These are phyloP conservation scores for Alternaria triticimaculans DNA, from an alignment of 2,329 filamentous ascomycete genomes.

Conservation along the genomic window DNA sequence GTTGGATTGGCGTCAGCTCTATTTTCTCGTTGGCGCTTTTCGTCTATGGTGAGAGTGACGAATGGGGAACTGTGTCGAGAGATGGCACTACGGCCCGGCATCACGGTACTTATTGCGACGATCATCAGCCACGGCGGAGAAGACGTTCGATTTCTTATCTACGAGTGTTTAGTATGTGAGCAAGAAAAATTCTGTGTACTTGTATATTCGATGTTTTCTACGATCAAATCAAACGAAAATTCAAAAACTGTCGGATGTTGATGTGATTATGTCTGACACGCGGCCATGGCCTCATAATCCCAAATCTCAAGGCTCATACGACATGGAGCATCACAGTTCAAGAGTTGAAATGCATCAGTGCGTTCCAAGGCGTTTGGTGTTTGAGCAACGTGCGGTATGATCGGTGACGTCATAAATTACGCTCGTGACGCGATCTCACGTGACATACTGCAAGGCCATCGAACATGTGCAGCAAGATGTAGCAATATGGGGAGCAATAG, in stretches of 20 bases:
- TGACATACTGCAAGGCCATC: not conserved
- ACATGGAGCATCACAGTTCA: not conserved
- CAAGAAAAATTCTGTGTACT: not conserved
- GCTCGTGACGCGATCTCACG: slow-evolving; percentile 13
- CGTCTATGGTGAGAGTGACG: not conserved
- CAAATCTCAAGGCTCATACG: not conserved
- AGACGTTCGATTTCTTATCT: not conserved
- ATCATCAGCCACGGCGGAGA: not conserved
- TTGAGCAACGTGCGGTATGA: not conserved
- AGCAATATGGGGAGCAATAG: too few relatives aligned
- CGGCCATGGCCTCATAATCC: not conserved
- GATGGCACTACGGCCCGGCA: not conserved
- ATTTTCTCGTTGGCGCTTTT: not conserved
- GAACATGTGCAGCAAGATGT: not conserved
- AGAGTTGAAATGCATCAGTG: not conserved
- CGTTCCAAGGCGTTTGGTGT: not conserved
- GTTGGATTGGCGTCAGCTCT: not conserved
- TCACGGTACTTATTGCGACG: not conserved
- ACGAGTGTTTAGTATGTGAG: not conserved
- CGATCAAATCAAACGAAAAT: not conserved
- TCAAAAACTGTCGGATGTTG: not conserved
- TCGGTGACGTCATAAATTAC: slow-evolving; percentile 6
- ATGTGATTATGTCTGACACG: not conserved
- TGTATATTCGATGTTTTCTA: not conserved
- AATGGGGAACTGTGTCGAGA: not conserved